A percentile compares a stretch with the other conserved stretches of the same genome.
Conservation (phyloP, 768 basidiomycete species). For the Boletellus ananiceps region DNA sequence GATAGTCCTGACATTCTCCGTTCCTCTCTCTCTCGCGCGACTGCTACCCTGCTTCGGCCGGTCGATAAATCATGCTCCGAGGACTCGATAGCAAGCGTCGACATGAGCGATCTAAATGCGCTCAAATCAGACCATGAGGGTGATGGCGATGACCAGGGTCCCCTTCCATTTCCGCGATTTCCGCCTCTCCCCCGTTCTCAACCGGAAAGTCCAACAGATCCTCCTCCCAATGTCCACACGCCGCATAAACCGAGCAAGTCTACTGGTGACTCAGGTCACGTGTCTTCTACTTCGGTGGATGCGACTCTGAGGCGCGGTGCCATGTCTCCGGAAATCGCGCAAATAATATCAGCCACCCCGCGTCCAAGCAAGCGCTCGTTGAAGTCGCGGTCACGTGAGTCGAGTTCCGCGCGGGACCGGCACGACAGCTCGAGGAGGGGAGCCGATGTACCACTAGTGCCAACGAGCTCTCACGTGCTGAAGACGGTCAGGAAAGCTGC, state of each 20-base stretch:
- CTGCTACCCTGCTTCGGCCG: neutral
- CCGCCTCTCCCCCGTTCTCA: slow-evolving; percentile 22
- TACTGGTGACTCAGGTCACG: slow-evolving; percentile 10
- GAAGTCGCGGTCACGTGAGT: slow-evolving; percentile 21
- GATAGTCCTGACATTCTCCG: slow-evolving; percentile 22
- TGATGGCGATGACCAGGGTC: slow-evolving; percentile 22
- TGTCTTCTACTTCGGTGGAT: slow-evolving; percentile 9
- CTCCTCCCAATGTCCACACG: slow-evolving; percentile 20
- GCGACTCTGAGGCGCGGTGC: slow-evolving; percentile 14
- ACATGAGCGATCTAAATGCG: slow-evolving; percentile 31
- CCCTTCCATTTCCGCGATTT: slow-evolving; percentile 24
- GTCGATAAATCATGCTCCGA: slow-evolving; percentile 7
- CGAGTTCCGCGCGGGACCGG: slow-evolving; percentile 15
- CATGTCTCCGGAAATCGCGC: slow-evolving; percentile 36
- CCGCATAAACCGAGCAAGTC: slow-evolving; percentile 23
- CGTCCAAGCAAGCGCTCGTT: slow-evolving; percentile 30
- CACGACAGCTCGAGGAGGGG: slow-evolving; percentile 11
- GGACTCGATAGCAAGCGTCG: slow-evolving; percentile 27
- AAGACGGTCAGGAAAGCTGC: neutral
- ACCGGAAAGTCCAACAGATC: slow-evolving; percentile 6
- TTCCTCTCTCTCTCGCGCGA: slow-evolving; percentile 14
- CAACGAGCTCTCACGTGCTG: slow-evolving; percentile 8
- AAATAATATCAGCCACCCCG: slow-evolving; percentile 38
- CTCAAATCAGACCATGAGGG: slow-evolving; percentile 27
- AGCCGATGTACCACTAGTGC: slow-evolving; percentile 10